Evolutionary conservation across 2,329 filamentous ascomycete genomes (phyloP).

Genomic region (Aspergillus tamarii): DNA sequence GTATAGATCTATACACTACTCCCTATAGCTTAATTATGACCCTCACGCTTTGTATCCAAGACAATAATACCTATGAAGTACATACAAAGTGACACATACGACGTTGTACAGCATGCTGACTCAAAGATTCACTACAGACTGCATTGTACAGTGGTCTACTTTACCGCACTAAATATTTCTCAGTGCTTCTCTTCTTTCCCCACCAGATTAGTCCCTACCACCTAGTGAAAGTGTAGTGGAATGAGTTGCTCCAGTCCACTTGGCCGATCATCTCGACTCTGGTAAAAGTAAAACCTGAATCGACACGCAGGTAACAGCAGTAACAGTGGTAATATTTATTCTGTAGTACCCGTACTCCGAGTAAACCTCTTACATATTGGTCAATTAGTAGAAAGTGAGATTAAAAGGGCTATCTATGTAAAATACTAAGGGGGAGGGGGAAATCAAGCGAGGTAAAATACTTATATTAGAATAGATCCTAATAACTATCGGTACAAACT

Average conservation of each 20-base stretch:
- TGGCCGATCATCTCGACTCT: conserved; percentile 14
- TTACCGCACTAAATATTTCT: conserved; percentile 1
- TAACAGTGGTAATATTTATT: not conserved
- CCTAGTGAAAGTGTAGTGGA: conserved; percentile 6
- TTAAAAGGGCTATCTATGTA: not conserved
- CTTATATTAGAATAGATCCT: not conserved
- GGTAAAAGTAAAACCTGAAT: conserved; percentile 7
- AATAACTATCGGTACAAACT: not conserved
- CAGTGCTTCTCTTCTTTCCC: conserved; percentile 2
- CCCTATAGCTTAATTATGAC: not conserved
- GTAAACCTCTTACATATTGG: not conserved
- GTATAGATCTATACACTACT: not conserved
- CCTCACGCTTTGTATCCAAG: not conserved
- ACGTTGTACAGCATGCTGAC: conserved; percentile 1
- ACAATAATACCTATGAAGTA: not conserved
- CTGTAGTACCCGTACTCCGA: not conserved
- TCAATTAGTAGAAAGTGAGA: not conserved
- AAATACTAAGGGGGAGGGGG: not conserved
- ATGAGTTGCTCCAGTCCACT: conserved; percentile 11
- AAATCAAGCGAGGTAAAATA: not conserved
- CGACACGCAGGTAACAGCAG: conserved; percentile 9
- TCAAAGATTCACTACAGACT: conserved; percentile 1
- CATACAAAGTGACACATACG: not conserved
- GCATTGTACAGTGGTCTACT: not conserved
- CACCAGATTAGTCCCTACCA: conserved; percentile 7